Conservation (phyloP, 2,329 filamentous ascomycete genomes). For the Elsinoe australis region DNA sequence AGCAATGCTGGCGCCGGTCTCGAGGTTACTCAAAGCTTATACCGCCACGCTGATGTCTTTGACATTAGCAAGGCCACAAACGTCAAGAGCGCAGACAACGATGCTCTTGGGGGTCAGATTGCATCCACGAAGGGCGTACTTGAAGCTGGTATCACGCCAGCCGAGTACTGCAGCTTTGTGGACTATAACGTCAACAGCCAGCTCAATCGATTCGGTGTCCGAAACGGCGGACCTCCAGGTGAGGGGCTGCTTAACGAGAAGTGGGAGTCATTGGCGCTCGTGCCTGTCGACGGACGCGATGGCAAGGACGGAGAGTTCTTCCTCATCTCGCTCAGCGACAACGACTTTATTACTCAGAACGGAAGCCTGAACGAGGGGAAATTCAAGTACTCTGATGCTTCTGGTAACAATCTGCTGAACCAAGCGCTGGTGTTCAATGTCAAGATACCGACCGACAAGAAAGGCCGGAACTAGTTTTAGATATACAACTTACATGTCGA, state of each 20-base stretch:
- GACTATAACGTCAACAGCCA: constrained; percentile 61
- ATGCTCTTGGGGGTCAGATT: constrained; percentile 35
- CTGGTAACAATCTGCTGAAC: constrained; percentile 52
- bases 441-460: constrained; percentile 36
- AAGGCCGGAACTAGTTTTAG: not conserved
- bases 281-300: constrained; percentile 43
- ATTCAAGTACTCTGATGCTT: constrained; percentile 49
- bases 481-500: not conserved
- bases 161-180: constrained; percentile 57
- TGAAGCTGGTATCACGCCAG: constrained; percentile 47
- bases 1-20: constrained; percentile 52
- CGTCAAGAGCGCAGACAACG: constrained; percentile 41
- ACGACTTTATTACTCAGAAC: constrained; percentile 69
- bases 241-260: constrained; percentile 61
- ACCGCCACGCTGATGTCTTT: constrained; percentile 63
- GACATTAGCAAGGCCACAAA: constrained; percentile 56
- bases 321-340: constrained; percentile 60
- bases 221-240: constrained; percentile 59
- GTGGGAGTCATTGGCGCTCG: constrained; percentile 62
- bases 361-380: constrained; percentile 53
- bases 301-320: constrained; percentile 54
- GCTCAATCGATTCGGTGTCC: constrained; percentile 57
- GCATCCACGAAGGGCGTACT: constrained; percentile 47
- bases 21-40: constrained; percentile 44
- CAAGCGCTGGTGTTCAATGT: constrained; percentile 59